phyloP scores from a whole-genome alignment of 2,329 filamentous ascomycete species.

The Drechslera avenae region DNA sequence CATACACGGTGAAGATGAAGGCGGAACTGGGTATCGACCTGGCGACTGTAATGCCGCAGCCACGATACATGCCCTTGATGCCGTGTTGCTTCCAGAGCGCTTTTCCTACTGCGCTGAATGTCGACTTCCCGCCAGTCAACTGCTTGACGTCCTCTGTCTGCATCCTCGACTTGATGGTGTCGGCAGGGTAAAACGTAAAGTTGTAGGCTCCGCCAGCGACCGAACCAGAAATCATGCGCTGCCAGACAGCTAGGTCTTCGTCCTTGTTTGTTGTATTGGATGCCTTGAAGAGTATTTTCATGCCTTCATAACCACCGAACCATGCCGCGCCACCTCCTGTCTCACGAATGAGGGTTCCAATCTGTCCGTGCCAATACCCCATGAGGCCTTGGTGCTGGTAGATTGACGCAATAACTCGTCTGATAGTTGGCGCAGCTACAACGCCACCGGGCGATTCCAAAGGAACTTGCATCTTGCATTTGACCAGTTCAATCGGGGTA shows the following conservation, averaged over 20 bases:
- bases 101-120: conserved; percentile 73
- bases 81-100: conserved; percentile 84
- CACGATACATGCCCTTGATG: conserved; percentile 83
- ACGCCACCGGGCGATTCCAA: conserved; percentile 46
- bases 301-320: conserved; percentile 68
- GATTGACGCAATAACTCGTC: conserved; percentile 75
- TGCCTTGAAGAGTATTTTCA: conserved; percentile 71
- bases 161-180: conserved; percentile 97
- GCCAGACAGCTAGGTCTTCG: conserved; percentile 74
- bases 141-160: conserved; percentile 78
- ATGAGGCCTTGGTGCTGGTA: conserved; percentile 80
- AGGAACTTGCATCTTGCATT: conserved; percentile 95
- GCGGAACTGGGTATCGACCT: conserved; percentile 94
- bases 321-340: conserved; percentile 91
- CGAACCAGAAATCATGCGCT: conserved; percentile 86
- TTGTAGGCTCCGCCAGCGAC: conserved; percentile 93
- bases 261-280: conserved; percentile 49
- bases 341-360: conserved; percentile 91
- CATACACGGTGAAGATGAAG: conserved; percentile 95
- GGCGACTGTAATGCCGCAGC: conserved; percentile 90
- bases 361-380: conserved; percentile 94
- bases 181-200: conserved; percentile 94
- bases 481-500: conserved; percentile 94
- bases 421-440: conserved; percentile 63
- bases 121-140: conserved; percentile 59